Base-by-base conservation (phyloP, 768 basidiomycete genomes). In the Cantharellus anzutake region DNA sequence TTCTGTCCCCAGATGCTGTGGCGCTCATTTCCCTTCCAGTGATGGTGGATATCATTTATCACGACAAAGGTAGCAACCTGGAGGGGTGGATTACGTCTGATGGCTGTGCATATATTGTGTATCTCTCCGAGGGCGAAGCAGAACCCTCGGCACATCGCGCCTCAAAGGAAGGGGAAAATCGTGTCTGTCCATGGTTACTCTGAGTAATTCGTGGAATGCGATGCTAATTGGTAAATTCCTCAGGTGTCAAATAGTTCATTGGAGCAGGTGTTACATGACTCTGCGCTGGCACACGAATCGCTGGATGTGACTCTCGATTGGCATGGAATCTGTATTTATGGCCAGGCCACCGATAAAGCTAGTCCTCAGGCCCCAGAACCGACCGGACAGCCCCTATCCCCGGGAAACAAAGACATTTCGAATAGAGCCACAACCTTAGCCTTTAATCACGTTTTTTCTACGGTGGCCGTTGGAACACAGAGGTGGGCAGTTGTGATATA, bases 61-160 rank as follows among this genome's bases (percentile, higher is more conserved):
- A 80, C 65, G 79, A 80, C 44, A 75, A 78, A 59, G 66, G 71
- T 2, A 77, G 79, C 34, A 79, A 79, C 34, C 77, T 80, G 7
- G 88, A 90, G 69, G 80, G 80, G 0, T 91, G 88, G 88, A 77
- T 87, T 53, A 86, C 87, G 2, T 86, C 85, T 3, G 88, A 91
- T 62, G 88, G 88, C 42, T 72, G 86, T 65, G 85, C 78, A 5
- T 91, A 91, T 67, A 78, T 88, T 63, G 86, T 86, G 4, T 79
- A 79, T 60, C 71, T 88, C 34, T 73, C 73, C 56, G 80, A 80
- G 62, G 71, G 66, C 57, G 64, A 66, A 52, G 70, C 64, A 16
- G 60, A 7, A 42, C 39, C 52, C 35, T 11, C 14, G 1, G 14
- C 1, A 48, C 11, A 11, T 11, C 44, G 44, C 11, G 44, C 20